Percentiles rank a stretch among this genome's conserved stretches.
Conservation (phyloP, 768 basidiomycete genomes). For the Xerocomus brunneocitrinus region DNA sequence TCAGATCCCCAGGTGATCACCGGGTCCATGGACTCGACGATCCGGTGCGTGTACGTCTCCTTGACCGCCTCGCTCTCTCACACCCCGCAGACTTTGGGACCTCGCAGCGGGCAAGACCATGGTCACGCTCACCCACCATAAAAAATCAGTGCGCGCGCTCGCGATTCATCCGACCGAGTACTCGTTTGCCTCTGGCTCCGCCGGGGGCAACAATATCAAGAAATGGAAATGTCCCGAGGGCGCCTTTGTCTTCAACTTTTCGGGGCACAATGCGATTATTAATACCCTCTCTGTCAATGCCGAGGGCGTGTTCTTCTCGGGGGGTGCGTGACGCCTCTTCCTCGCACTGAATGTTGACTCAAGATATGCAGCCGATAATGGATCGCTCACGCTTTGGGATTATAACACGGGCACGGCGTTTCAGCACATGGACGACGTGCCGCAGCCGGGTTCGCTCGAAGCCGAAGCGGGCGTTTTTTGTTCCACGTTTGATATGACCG, state of each 20-base stretch:
- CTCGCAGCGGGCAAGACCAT: slow-evolving; percentile 96
- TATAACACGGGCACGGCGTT: slow-evolving; percentile 92
- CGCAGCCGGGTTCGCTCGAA: slow-evolving; percentile 96
- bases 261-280: slow-evolving; percentile 96
- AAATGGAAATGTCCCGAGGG: slow-evolving; percentile 99
- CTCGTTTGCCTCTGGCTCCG: slow-evolving; percentile 91
- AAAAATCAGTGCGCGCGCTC: slow-evolving; percentile 92
- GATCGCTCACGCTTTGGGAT: slow-evolving; percentile 90
- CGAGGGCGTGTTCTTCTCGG: slow-evolving; percentile 96
- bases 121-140: slow-evolving; percentile 98
- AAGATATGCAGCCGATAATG: slow-evolving; percentile 70
- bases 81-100: slow-evolving; percentile 76
- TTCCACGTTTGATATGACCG: slow-evolving; percentile 94
- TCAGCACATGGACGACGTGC: slow-evolving; percentile 89
- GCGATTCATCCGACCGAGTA: slow-evolving; percentile 96
- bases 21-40: slow-evolving; percentile 96
- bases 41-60: slow-evolving; percentile 60
- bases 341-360: not conserved
- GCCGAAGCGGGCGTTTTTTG: slow-evolving; percentile 97
- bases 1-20: slow-evolving; percentile 98
- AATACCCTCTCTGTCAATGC: slow-evolving; percentile 92
- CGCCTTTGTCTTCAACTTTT: slow-evolving; percentile 92
- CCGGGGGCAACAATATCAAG: slow-evolving; percentile 99
- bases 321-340: slow-evolving; percentile 49
- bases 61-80: not conserved